Evolutionary conservation across 768 basidiomycete species (phyloP), one percentile per base, ranked within the genome.

Genomic region (Suillus fuscotomentosus): DNA sequence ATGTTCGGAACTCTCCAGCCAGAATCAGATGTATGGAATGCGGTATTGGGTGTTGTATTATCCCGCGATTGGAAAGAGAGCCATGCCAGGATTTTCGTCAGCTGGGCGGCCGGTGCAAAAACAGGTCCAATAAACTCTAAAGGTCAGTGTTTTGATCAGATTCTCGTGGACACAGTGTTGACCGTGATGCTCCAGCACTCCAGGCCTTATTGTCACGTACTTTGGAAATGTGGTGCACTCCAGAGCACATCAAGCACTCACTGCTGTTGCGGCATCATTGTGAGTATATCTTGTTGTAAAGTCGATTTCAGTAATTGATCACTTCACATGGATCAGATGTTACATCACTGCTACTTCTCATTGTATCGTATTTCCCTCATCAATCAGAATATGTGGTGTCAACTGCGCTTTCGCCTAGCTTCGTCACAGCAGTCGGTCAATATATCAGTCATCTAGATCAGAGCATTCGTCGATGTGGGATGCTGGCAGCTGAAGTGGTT

Each of bases 401-500:
- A 10, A 74, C 91, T 4, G 82, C 86, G 3, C 74, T 83, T 38
- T 87, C 85, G 14, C 79, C 87, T 5, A 64, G 79, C 1, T 89
- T 98, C 71, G 82, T 98, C 66, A 77, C 80, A 24, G 86, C 86
- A 14, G 82, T 97, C 54, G 85, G 88, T 7, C 75, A 77, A 6
- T 98, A 97, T 71, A 86, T 99, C 53, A 82, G 82, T 1, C 94
- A 97, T 75, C 77, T 88, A 7, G 94, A 97, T 61, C 76, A 80
- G 1, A 81, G 87, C 4, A 83, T 97, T 22, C 88, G 97, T 4
- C 84, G 89, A 31, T 91, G 94, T 68, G 97, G 97, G 3, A 97
- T 99, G 95, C 83, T 98, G 41, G 88, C 86, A 0, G 97, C 92
- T 0, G 97, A 99, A 76, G 80, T 90, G 20, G 83, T 90, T 10